Percentiles rank a stretch among this genome's conserved stretches.
These are phyloP conservation scores for Coemansia sp. DNA, from an alignment of 192 early-diverging fungal genomes.

Conservation along the genomic window DNA sequence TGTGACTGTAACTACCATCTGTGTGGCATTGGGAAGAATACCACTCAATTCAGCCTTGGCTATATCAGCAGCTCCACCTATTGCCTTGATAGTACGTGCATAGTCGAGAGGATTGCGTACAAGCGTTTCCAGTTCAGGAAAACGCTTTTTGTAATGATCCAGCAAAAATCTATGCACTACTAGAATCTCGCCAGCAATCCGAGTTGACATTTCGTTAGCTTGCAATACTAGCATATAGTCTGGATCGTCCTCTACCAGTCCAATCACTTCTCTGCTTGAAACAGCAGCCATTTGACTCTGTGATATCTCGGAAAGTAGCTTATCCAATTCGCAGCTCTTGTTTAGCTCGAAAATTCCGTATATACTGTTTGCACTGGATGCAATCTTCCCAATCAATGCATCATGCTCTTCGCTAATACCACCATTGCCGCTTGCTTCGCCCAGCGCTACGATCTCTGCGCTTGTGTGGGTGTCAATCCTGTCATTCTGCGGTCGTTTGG, in stretches of 20 bases:
- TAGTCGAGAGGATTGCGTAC: slow-evolving; percentile 87
- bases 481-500: slow-evolving; percentile 31
- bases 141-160: slow-evolving; percentile 87
- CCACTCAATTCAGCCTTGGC: slow-evolving; percentile 76
- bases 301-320: slow-evolving; percentile 59
- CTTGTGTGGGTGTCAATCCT: slow-evolving; percentile 11
- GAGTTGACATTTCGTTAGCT: slow-evolving; percentile 80
- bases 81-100: slow-evolving; percentile 77
- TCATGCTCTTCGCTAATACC: slow-evolving; percentile 53
- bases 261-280: slow-evolving; percentile 8
- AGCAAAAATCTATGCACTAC: slow-evolving; percentile 71
- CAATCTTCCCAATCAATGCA: slow-evolving; percentile 27
- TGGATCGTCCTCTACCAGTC: slow-evolving; percentile 65
- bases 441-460: slow-evolving; percentile 51
- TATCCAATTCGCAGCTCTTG: slow-evolving; percentile 58
- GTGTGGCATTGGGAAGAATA: slow-evolving; percentile 75
- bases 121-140: slow-evolving; percentile 92
- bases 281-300: slow-evolving; percentile 8
- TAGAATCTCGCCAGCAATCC: slow-evolving; percentile 87
- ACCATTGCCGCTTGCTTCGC: slow-evolving; percentile 54
- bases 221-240: slow-evolving; percentile 85
- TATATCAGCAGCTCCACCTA: slow-evolving; percentile 78
- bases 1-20: slow-evolving; percentile 91
- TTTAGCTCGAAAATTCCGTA: slow-evolving; percentile 66
- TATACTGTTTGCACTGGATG: slow-evolving; percentile 54